Conservation (phyloP, 139 green algal species). For the Spirogloea muscicola region DNA sequence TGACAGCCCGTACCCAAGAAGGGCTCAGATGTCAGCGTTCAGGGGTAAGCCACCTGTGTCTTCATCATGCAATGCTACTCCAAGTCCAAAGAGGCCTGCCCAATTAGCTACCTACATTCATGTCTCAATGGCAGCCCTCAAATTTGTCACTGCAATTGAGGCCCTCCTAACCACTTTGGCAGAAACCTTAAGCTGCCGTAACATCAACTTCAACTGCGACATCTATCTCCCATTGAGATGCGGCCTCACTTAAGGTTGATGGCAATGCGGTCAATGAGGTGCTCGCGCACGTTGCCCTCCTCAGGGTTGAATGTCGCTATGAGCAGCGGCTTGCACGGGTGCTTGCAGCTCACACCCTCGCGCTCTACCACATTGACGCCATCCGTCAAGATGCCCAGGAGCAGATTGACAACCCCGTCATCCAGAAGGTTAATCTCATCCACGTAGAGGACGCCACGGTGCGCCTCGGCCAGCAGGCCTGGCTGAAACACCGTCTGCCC, state of each 20-base stretch:
- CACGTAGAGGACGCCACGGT: constrained; percentile 87
- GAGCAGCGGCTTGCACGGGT: constrained; percentile 93
- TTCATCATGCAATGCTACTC: no score
- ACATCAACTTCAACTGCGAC: no score
- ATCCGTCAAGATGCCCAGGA: constrained; percentile 91
- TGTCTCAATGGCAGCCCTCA: no score
- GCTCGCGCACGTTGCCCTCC: constrained; percentile 83
- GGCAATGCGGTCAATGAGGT: constrained; percentile 96
- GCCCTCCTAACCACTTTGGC: no score
- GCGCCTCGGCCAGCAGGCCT: constrained; percentile 90
- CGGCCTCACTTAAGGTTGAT: constrained; percentile 85
- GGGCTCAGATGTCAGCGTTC: no score
- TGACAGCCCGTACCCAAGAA: no score
- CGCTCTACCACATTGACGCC: constrained; percentile 95
- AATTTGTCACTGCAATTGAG: no score
- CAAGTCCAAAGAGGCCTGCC: no score
- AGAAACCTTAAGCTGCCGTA: no score
- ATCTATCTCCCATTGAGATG: no score
- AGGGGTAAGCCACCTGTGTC: no score
- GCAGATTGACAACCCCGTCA: constrained; percentile 96
- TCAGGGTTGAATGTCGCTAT: constrained; percentile 99
- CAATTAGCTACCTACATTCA: no score
- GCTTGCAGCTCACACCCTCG: constrained; percentile 91
- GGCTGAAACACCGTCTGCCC: constrained; percentile 97
- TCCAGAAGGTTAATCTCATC: constrained; percentile 97